A percentile compares a stretch with the other conserved stretches of the same genome.
Conservation (phyloP, 2,329 filamentous ascomycete genomes). For the Sporothrix inflata region DNA sequence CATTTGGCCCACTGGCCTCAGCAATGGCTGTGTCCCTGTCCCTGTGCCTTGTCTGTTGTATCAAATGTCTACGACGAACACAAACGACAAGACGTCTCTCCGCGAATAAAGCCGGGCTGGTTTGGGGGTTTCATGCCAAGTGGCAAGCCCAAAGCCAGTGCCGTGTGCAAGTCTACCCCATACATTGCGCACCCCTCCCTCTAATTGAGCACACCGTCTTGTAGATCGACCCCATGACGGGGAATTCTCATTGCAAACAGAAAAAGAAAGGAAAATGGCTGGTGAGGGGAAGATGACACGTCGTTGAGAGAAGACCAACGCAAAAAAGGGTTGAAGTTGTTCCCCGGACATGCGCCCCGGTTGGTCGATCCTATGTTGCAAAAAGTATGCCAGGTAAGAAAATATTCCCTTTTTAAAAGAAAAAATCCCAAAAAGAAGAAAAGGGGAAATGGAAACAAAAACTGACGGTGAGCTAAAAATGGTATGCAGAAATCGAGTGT, state of each 20-base stretch:
- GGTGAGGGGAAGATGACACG: neutral
- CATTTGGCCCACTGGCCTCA: neutral
- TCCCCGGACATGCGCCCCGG: neutral
- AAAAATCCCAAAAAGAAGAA: neutral
- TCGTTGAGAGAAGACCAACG: neutral
- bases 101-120: slow-evolving; percentile 14
- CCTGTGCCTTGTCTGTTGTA: neutral
- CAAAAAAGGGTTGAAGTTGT: neutral
- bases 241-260: neutral
- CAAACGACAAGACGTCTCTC: neutral
- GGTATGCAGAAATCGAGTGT: neutral
- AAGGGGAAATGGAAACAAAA: neutral
- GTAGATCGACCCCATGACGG: neutral
- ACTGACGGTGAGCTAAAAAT: neutral
- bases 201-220: neutral
- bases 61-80: neutral
- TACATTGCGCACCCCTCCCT: neutral
- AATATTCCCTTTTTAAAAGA: neutral
- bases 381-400: neutral
- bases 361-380: neutral
- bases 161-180: neutral
- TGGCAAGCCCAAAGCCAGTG: neutral
- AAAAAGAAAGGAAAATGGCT: neutral
- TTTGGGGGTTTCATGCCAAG: neutral
- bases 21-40: neutral